phyloP scores from a whole-genome alignment of 2,329 filamentous ascomycete genomes.

The Coniella lustricola region DNA sequence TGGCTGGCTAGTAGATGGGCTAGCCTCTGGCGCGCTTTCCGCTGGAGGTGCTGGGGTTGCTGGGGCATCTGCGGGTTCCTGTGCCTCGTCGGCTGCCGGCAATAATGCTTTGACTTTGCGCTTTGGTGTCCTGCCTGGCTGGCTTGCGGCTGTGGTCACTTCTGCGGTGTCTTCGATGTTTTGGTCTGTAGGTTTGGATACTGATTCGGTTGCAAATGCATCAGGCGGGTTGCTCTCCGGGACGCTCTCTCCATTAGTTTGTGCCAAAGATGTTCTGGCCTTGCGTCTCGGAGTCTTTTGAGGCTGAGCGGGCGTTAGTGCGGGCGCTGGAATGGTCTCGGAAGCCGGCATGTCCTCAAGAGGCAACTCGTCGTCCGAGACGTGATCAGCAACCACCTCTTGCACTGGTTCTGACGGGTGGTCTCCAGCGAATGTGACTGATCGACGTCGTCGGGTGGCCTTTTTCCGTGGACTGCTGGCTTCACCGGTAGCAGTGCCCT shows the following conservation, averaged over 20 bases:
- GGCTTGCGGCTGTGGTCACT: neutral
- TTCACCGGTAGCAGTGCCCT: neutral
- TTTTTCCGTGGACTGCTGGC: neutral
- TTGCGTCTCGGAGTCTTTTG: constrained; percentile 1
- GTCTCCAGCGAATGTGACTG: neutral
- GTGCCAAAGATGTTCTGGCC: constrained; percentile 1
- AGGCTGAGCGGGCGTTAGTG: neutral
- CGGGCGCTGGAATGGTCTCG: neutral
- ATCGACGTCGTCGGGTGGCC: neutral
- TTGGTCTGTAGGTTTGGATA: no score
- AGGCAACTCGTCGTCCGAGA: constrained; percentile 1
- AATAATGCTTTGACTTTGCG: neutral
- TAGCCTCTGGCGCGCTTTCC: neutral
- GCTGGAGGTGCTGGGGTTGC: neutral
- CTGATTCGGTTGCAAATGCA: no score
- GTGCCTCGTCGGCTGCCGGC: neutral
- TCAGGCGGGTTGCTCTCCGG: no score
- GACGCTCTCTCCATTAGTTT: no score
- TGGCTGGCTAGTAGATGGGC: neutral
- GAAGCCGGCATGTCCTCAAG: constrained; percentile 2
- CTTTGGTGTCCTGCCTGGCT: neutral
- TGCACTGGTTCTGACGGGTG: neutral
- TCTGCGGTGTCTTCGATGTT: neutral
- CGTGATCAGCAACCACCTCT: neutral
- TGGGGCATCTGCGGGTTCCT: neutral